A percentile compares a stretch with the other conserved stretches of the same genome.
phyloP scores from a whole-genome alignment of 1,139 yeast species.

The Magnusiomyces suaveolens region DNA sequence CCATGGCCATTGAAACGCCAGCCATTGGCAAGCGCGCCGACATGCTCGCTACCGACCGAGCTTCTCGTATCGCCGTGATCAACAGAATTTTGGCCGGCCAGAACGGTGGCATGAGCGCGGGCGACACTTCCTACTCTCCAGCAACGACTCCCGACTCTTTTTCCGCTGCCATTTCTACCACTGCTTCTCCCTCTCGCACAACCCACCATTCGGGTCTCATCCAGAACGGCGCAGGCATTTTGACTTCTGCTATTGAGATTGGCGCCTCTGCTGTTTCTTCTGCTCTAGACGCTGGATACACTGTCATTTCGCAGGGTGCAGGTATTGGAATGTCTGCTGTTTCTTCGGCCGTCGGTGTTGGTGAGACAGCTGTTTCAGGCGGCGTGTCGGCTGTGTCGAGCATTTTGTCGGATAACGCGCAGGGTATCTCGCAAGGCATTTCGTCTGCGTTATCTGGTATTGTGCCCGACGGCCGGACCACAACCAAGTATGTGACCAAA shows the following conservation, averaged over 20 bases:
- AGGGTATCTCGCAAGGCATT: neutral
- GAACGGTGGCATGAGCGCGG: neutral
- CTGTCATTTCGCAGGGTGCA: neutral
- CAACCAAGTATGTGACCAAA: neutral
- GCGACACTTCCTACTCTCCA: no score
- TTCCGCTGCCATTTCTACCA: no score
- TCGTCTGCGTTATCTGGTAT: neutral
- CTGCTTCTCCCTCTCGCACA: neutral
- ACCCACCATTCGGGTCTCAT: neutral
- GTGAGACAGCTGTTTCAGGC: neutral
- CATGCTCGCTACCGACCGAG: no score
- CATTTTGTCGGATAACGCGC: neutral
- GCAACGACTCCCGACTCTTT: no score
- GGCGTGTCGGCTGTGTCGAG: neutral
- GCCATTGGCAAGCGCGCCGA: neutral
- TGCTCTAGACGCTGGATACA: neutral
- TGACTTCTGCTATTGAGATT: neutral
- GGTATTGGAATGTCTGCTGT: neutral
- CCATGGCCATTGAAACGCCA: neutral
- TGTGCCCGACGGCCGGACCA: neutral
- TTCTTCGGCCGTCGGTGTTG: neutral
- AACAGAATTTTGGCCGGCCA: slow-evolving; percentile 1
- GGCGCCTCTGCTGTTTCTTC: neutral
- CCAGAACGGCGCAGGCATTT: neutral
- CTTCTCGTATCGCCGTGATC: neutral